A percentile compares a stretch with the other conserved stretches of the same genome.
Evolutionary conservation across 352 stramenopile species (phyloP).

Genomic region (Pythium folliculosum): DNA sequence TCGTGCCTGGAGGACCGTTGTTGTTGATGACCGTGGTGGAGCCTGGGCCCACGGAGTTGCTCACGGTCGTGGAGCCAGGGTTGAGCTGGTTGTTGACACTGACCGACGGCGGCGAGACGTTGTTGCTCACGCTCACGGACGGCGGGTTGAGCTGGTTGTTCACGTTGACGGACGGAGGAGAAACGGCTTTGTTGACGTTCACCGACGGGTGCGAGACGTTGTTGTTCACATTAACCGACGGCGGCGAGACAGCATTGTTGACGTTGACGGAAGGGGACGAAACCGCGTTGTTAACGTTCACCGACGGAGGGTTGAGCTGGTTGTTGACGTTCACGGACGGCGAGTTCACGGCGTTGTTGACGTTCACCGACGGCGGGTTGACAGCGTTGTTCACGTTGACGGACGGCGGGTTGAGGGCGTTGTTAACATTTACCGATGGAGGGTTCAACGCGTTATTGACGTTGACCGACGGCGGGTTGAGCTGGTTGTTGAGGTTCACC

Average conservation of each 20-base stretch:
- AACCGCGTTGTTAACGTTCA: neutral
- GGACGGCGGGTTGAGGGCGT: neutral
- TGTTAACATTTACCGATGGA: neutral
- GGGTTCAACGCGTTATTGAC: neutral
- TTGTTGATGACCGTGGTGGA: slow-evolving; percentile 15
- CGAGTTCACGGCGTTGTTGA: neutral
- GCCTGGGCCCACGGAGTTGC: slow-evolving; percentile 10
- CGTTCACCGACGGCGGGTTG: neutral
- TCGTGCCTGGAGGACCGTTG: slow-evolving; percentile 1
- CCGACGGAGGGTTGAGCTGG: neutral
- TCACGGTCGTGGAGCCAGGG: slow-evolving; percentile 4
- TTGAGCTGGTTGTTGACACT: slow-evolving; percentile 11
- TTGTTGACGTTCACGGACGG: slow-evolving; percentile 5
- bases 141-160: slow-evolving; percentile 17
- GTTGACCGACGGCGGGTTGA: neutral
- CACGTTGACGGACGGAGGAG: neutral
- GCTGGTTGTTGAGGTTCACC: slow-evolving; percentile 1
- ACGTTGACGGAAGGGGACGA: slow-evolving; percentile 1
- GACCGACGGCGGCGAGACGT: slow-evolving; percentile 3
- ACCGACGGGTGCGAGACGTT: neutral
- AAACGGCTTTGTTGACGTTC: slow-evolving; percentile 11
- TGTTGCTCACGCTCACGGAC: slow-evolving; percentile 5
- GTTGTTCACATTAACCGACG: slow-evolving; percentile 3
- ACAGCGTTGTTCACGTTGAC: neutral
- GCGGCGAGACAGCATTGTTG: neutral